Base-by-base conservation (phyloP, 441 rosid species). In the Adansonia grandidieri region DNA sequence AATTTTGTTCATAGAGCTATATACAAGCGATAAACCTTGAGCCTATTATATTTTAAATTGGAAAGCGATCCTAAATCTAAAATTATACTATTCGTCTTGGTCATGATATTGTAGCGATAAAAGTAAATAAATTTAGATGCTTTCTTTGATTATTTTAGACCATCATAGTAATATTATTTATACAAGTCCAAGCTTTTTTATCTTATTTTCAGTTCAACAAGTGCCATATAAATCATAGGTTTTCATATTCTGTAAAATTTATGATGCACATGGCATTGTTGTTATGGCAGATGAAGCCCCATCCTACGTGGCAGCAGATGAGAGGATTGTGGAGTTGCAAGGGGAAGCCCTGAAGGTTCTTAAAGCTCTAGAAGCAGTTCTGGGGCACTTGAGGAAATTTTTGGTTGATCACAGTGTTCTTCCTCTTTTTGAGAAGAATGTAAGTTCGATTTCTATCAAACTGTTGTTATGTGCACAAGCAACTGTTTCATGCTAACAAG, bases 341-440 rank as follows among this genome's bases (percentile, higher is more conserved):
- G 95, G 93, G 71, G 95, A 91, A 79, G 86, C 89, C 58, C 28
- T 68, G 42, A 89, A 91, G 85, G 90, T 87, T 58, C 78, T 84
- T 17, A 87, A 84, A 77, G 95, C 91, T 0, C 75, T 91, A 71
- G 92, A 91, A 88, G 86, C 84, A 0, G 90, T 89, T 58, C 85
- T 88, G 73, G 89, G 91, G 32, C 93, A 89, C 77, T 72, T 91
- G n/a, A 89, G 95, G 80, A 91, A 86, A 80, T 91, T 89, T 80
- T 87, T 89, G 82, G 91, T 91, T 9, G 93, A 91, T 85, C 93
- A 84, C 19, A 82, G 86, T n/a, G 92, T 91, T 58, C 86, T 91
- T 82, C 92, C 91, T 77, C 86, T 89, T 78, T 91, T 89, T 54
- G 95, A 91, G 75, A 91, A 89, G 79, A 81, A 82, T 17, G 95